Base-by-base conservation (phyloP, 1,139 yeast genomes). In the Geotrichum cucujoidarum region DNA sequence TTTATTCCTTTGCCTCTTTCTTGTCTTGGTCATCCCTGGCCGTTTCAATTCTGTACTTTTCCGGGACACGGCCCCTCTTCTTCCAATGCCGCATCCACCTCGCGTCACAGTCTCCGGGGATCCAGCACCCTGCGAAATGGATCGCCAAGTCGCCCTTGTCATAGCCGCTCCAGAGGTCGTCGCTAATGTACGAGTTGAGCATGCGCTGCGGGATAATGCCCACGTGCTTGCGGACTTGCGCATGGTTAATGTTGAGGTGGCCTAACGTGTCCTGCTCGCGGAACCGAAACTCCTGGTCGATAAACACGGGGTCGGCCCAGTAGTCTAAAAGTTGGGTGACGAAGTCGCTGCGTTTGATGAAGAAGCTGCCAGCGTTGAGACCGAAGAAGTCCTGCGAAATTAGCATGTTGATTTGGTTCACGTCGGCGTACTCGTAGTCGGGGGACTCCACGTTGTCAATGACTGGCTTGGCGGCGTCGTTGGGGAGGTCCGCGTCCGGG, bases 351-450 rank as follows among this genome's bases (percentile, higher is more conserved):
- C 61, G 54, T 4, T 61, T 49, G 34, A 60, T 43, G 35, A 60
- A 50, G 41, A 60, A 56, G 10, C 60, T 54, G 18, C 64, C 64
- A 10, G 62, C 59, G 47, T 59, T 59, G 24, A 59, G 46, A 11
- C 59, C 58, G 37, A 42, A 47, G 20, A 43, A 43, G 44, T 59
- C 62, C 29, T 59, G 60, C 4, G 58, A 47, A 24, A 60, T 43
- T 13, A 60, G 43, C 57, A 59, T 6, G 43, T 60, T 59, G 25
- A 57, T 53, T 20, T 51, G 38, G 21, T 40, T 31, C 14, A 51
- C 35, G 24, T 55, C 51, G 25, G 53, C 43, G 18, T 43, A 38
- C 27, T 44, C 52, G 29, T 36, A 41, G 31, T 46, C 46, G 2
- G 35, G 43, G 30, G 16, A 18, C 16, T 41, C 49, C 16, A 46